Base-by-base conservation (phyloP, 495 filamentous ascomycete species). In the Polyplosphaeria fusca region DNA sequence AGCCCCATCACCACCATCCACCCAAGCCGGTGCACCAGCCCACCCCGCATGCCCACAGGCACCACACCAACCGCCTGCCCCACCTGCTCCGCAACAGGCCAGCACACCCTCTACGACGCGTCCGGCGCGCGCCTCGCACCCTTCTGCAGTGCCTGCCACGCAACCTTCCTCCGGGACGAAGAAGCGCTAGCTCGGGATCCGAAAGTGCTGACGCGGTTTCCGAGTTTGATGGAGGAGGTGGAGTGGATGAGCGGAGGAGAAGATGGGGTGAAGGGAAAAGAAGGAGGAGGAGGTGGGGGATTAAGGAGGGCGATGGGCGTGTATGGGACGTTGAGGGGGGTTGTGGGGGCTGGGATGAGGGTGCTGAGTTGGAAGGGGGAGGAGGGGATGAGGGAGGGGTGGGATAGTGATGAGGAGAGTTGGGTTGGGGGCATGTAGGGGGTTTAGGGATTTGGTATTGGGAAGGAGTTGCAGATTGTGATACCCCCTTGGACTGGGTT, bases 131-230 rank as follows among this genome's bases (percentile, higher is more conserved):
- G 30, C 2, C 3, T 11, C 2, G 28, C 52, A 14, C 28, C 25
- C 2, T 19, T 46, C n/a, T 55, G 52, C 41, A 26, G 19, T 13
- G 16, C 18, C 22, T 55, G 52, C 16, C 28, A 37, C n/a, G 13
- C 38, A 5, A 12, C 22, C 1, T 55, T 43, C 22, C 19, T 28
- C 4, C 12, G 23, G 12, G 22, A 13, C 12, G 50, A 54, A 22
- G 20, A n/a, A n/a, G 1, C 4, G 14, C 14, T 18, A 2, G 22
- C 23, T 22, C 23, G 16, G 22, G 24, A 27, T 7, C 18, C 2
- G 4, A 42, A 55, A 18, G n/a, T n/a, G 30, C 26, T 55, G 4
- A 46, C 40, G 2, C 45, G 52, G 23, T 55, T 55, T 19, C 52
- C 52, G n/a, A 26, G 40, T 13, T n/a, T 55, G 16, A 18, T 55